Evolutionary conservation across 75 land plant genomes (phyloP), one percentile per base, ranked within the genome.

Genomic region (Sequoia sempervirens): DNA sequence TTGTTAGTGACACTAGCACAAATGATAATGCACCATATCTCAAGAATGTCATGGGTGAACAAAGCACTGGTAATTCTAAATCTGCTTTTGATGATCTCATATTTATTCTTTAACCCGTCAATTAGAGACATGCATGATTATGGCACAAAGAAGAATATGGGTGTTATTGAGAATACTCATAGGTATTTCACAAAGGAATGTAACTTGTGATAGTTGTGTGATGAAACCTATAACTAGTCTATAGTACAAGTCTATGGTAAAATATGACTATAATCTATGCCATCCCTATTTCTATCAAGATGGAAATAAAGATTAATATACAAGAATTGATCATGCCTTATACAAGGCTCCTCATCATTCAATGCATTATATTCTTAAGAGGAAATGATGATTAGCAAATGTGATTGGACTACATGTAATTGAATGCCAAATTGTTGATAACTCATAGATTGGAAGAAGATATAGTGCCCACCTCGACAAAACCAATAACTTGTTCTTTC

Each of bases 191-290:
- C 47, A 82, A 76, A 13, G 95, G 93, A 36, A 85, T 95, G 61
- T 84, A 76, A 4, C n/a, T n/a, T 97, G 99, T 84, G 97, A 97
- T 86, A 93, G 92, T 23, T 95, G 99, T 90, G 96, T 91, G 34
- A 90, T 89, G 88, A 83, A 81, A 84, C 99, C 99, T 9, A 96
- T 97, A 32, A 81, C 85, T 56, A 98, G 36, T 34, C 36, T 0
- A 34, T 34, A 34, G 36, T 34, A 34, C 36, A 34, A 34, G 99
- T 17, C 91, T 92, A 17, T 85, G 96, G 2, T 97, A 82, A 90
- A 89, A 82, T 90, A 92, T 43, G 87, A 96, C 84, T 97, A 93
- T 87, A 98, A 97, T 84, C 86, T 97, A 12, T 97, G 96, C 87
- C 85, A 80, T 45, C 82, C 84, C 6, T 97, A 98, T 87, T 96